A percentile compares a stretch with the other conserved stretches of the same genome.
These are phyloP conservation scores for Fusarium pininemorale DNA, from an alignment of 2,329 filamentous ascomycete genomes.

Conservation along the genomic window DNA sequence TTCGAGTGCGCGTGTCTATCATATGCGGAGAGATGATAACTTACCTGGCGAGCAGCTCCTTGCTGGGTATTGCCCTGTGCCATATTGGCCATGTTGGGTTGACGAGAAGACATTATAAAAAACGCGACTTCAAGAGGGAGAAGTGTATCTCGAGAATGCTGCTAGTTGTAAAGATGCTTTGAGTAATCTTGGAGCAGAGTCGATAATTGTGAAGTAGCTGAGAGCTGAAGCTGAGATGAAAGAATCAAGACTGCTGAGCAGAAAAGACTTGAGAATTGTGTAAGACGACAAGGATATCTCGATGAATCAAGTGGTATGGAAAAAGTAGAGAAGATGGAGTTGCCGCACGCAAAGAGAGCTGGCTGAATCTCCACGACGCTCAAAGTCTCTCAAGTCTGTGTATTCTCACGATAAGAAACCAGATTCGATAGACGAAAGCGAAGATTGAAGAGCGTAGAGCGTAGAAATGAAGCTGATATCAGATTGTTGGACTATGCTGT, in stretches of 20 bases:
- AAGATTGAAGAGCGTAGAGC: background rate
- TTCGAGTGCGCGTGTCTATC: background rate
- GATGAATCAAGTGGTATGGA: background rate
- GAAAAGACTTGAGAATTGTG: background rate
- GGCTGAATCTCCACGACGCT: background rate
- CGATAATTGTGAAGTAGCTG: background rate
- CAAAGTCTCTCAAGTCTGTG: background rate
- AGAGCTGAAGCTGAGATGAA: background rate
- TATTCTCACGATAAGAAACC: background rate
- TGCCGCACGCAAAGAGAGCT: background rate
- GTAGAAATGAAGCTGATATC: background rate
- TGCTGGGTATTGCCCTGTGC: background rate
- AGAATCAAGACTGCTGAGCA: conserved; percentile 8
- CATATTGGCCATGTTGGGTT: background rate
- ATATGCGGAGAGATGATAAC: background rate
- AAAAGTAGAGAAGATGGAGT: background rate
- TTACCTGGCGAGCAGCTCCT: background rate
- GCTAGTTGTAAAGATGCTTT: background rate
- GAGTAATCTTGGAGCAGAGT: background rate
- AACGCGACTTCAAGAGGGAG: background rate
- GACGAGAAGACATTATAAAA: conserved; percentile 9
- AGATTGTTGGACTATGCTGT: conserved; percentile 10
- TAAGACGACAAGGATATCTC: background rate
- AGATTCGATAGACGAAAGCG: background rate
- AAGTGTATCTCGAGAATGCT: background rate